A percentile compares a stretch with the other conserved stretches of the same genome.
phyloP scores from a whole-genome alignment of 352 stramenopile genomes.

The Phytophthora pini region DNA sequence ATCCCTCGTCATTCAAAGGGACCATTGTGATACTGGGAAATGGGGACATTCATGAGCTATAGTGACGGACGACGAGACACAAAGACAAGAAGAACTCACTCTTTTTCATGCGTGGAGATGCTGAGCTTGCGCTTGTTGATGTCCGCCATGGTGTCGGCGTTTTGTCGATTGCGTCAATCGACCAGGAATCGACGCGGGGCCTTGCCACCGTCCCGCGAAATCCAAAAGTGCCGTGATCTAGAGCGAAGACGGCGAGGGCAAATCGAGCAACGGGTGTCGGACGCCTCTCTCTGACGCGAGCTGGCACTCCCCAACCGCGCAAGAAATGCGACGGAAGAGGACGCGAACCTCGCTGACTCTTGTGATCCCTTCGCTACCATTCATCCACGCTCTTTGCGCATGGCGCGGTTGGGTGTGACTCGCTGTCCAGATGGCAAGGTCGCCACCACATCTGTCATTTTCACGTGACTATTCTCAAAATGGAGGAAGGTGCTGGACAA shows the following conservation, averaged over 20 bases:
- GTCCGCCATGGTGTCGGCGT: slow-evolving; percentile 23
- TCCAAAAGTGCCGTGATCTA: slow-evolving; percentile 26
- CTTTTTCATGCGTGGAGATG: slow-evolving; percentile 30
- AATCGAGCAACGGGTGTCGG: slow-evolving; percentile 25
- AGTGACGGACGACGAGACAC: not conserved
- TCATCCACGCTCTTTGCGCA: slow-evolving; percentile 35
- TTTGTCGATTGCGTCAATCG: slow-evolving; percentile 14
- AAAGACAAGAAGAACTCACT: slow-evolving; percentile 27
- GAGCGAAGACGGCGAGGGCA: slow-evolving; percentile 10
- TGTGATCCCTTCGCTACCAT: slow-evolving; percentile 26
- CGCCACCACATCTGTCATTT: slow-evolving; percentile 21
- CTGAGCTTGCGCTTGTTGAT: slow-evolving; percentile 25
- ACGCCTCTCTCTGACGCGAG: slow-evolving; percentile 26
- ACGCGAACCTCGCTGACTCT: slow-evolving; percentile 27
- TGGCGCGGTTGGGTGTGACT: slow-evolving; percentile 14
- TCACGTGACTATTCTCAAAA: not conserved
- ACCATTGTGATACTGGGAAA: slow-evolving; percentile 21
- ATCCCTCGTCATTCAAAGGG: slow-evolving; percentile 35
- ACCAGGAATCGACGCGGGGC: slow-evolving; percentile 10
- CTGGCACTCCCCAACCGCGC: slow-evolving; percentile 6
- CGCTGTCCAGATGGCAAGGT: slow-evolving; percentile 33
- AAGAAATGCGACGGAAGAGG: slow-evolving; percentile 39
- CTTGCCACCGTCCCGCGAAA: slow-evolving; percentile 23
- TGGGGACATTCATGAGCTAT: slow-evolving; percentile 17
- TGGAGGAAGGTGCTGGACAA: slow-evolving; percentile 9